Evolutionary conservation across 225 moss, liverwort and hornwort genomes (phyloP), one percentile per base, ranked within the genome.

Genomic region (Sphagnum contortum): DNA sequence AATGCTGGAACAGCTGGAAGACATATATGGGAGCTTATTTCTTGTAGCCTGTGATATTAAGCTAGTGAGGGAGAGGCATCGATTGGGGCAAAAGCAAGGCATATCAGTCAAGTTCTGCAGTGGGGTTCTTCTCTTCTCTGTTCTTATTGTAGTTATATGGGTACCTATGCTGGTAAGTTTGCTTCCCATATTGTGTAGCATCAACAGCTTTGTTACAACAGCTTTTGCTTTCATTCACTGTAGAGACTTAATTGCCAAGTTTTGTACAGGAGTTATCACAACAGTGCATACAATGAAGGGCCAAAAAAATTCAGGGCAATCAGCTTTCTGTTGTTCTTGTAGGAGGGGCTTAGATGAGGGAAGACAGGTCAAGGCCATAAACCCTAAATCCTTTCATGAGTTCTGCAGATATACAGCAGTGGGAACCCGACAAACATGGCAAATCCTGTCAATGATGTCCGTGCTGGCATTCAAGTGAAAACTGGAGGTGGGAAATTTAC

Each of bases 11-110:
- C 72, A 79, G 79, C 68, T 79, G 70, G 79, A 79, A 62, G 79
- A 79, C 69, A 79, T 79, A n/a, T 79, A 79, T 72, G 79, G 75
- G 48, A 79, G 79, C 66, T 70, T 79, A 48, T 79, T 79, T 48
- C 69, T 79, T 48, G 79, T 79, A 48, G 75, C 75, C 47, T 79
- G 79, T 63, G 75, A 75, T 45, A 12, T 75, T 49, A 79, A 79
- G 62, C 51, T 79, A 57, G 75, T 79, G 3, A 65, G 79, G 55
- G 75, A 72, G 45, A 75, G 9, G 48, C 79, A 79, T 63, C 71
- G 61, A 55, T 69, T 79, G 48, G 79, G 79, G 46, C 72, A 79
- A 63, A 79, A 69, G 69, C 79, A 79, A 66, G 72, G 79, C 8
- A 59, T 79, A 65, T 75, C 64, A 72, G 75, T 75, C 51, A 79